A percentile compares a stretch with the other conserved stretches of the same genome.
phyloP scores from a whole-genome alignment of 257 asterid genomes.

The Nicotiana otophora region DNA sequence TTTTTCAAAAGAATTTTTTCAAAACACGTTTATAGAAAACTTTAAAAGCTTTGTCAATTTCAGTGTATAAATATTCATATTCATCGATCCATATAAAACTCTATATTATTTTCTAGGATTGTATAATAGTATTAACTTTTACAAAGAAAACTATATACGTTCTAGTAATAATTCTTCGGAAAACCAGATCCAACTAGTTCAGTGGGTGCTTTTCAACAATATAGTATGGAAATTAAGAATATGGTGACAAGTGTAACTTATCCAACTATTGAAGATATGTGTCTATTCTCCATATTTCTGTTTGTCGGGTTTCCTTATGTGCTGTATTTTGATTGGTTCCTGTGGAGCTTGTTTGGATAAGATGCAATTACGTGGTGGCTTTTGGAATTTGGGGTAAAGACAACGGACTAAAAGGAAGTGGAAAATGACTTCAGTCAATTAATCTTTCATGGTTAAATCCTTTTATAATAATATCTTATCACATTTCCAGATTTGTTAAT shows the following conservation, averaged over 20 bases:
- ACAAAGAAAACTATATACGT: neutral
- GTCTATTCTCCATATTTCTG: neutral
- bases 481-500: neutral
- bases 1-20: neutral
- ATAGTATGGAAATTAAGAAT: neutral
- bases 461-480: conserved; percentile 3
- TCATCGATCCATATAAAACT: neutral
- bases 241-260: neutral
- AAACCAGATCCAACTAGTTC: neutral
- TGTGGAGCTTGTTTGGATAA: conserved; percentile 14
- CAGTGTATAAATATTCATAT: neutral
- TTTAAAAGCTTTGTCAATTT: neutral
- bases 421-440: conserved; percentile 9
- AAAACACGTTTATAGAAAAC: neutral
- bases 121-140: neutral
- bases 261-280: neutral
- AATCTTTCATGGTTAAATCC: neutral
- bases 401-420: neutral
- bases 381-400: conserved; percentile 10
- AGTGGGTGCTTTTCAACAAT: neutral
- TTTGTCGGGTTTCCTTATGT: neutral
- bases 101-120: neutral
- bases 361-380: conserved; percentile 7
- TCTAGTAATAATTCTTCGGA: neutral
- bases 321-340: conserved; percentile 9